Evolutionary conservation across 345 rosid species (phyloP).

Genomic region (Cardiospermum halicacabum): DNA sequence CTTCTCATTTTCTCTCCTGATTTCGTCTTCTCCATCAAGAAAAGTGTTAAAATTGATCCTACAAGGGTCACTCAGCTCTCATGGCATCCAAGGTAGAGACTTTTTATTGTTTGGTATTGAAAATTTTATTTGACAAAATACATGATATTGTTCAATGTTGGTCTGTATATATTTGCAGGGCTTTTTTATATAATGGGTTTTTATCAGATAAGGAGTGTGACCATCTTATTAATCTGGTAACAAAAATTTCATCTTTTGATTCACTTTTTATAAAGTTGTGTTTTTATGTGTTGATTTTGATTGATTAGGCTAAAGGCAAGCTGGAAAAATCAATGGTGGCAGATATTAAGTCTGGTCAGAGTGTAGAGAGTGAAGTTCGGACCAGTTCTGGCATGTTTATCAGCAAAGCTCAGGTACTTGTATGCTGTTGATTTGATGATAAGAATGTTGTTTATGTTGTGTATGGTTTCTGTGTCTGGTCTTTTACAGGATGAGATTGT

Average conservation of each 20-base stretch:
- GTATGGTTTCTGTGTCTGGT: slow-evolving; percentile 15
- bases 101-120: not conserved
- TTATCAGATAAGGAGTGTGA: slow-evolving; percentile 76
- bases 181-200: slow-evolving; percentile 66
- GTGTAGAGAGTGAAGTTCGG: slow-evolving; percentile 70
- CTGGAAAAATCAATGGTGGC: slow-evolving; percentile 91
- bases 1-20: slow-evolving; percentile 32
- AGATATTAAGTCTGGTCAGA: slow-evolving; percentile 81
- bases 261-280: not conserved
- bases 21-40: slow-evolving; percentile 28
- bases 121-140: too few relatives aligned
- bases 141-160: not conserved
- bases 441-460: slow-evolving; percentile 15
- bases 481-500: slow-evolving; percentile 83
- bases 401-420: slow-evolving; percentile 58
- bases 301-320: slow-evolving; percentile 68
- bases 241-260: not conserved
- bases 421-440: not conserved
- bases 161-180: slow-evolving; percentile 51
- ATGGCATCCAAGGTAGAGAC: slow-evolving; percentile 71
- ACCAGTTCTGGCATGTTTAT: slow-evolving; percentile 97
- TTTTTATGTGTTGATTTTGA: not conserved
- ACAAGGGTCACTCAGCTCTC: slow-evolving; percentile 81
- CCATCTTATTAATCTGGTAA: slow-evolving; percentile 73
- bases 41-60: slow-evolving; percentile 56